phyloP scores from a whole-genome alignment of 805 yeast genomes.

The Nakazawaea ishiwadae region DNA sequence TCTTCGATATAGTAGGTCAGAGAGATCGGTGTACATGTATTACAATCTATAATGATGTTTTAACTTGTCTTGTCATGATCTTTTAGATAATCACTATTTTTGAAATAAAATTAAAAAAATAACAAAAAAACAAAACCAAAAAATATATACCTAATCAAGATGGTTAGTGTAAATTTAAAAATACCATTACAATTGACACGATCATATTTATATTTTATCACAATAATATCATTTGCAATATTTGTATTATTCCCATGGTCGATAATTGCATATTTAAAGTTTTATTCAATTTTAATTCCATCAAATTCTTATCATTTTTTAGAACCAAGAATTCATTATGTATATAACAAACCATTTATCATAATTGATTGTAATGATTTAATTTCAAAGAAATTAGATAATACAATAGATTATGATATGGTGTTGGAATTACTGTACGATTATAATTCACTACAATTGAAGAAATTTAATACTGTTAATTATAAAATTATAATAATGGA shows the following conservation, averaged over 20 bases:
- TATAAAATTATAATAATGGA: neutral
- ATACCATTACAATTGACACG: slow-evolving; percentile 4
- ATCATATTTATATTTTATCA: slow-evolving; percentile 1
- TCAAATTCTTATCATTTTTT: neutral
- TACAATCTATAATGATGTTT: too few species aligned
- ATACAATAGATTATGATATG: neutral
- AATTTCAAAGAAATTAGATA: neutral
- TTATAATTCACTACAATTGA: slow-evolving; percentile 3
- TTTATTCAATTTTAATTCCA: slow-evolving; percentile 9
- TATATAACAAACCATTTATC: slow-evolving; percentile 6
- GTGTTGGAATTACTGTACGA: neutral
- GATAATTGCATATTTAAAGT: slow-evolving; percentile 1
- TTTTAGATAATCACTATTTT: too few species aligned
- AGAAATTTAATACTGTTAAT: slow-evolving; percentile 1
- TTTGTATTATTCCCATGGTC: slow-evolving; percentile 9
- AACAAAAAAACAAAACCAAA: too few species aligned
- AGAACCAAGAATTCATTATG: neutral
- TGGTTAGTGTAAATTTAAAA: slow-evolving; percentile 6
- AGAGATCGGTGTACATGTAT: too few species aligned
- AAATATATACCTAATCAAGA: too few species aligned
- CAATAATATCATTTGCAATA: neutral
- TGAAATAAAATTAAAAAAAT: too few species aligned
- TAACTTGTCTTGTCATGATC: too few species aligned
- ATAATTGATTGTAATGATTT: neutral
- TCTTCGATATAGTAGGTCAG: too few species aligned